phyloP scores from a whole-genome alignment of 1,284 basidiomycete species.

The Sporisorium reilianum region DNA sequence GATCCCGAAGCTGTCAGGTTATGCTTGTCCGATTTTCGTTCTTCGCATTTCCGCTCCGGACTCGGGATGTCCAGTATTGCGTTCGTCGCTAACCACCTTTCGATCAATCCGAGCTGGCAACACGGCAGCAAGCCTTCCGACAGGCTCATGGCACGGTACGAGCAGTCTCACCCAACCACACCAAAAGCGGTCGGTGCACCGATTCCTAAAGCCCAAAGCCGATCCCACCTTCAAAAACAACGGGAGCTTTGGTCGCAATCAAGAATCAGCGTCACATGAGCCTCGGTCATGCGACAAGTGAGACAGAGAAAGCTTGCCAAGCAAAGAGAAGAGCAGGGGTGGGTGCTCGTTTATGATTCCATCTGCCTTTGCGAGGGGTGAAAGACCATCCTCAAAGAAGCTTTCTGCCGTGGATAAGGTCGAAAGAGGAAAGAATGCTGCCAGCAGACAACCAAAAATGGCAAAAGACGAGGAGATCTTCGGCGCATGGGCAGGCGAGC shows the following conservation, averaged over 20 bases:
- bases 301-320: background rate
- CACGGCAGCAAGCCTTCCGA: background rate
- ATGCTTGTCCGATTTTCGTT: conserved; percentile 2
- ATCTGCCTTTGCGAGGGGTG: background rate
- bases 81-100: background rate
- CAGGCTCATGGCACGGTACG: background rate
- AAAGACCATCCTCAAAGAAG: background rate
- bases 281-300: conserved; percentile 5
- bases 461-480: conserved; percentile 20
- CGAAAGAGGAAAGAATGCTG: background rate
- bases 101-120: no score
- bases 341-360: background rate
- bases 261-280: background rate
- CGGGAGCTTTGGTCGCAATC: background rate
- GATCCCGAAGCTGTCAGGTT: conserved; percentile 1
- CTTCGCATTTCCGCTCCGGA: background rate
- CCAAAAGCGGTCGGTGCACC: background rate
- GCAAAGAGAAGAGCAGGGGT: conserved; percentile 6
- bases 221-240: background rate
- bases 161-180: no score
- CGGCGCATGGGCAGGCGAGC: conserved; percentile 20
- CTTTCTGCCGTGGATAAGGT: background rate
- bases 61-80: conserved; percentile 4
- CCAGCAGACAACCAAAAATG: conserved; percentile 6
- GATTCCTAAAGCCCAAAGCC: background rate